These are phyloP conservation scores for Pseudoperonospora humuli DNA, from an alignment of 352 stramenopile species.

Conservation along the genomic window DNA sequence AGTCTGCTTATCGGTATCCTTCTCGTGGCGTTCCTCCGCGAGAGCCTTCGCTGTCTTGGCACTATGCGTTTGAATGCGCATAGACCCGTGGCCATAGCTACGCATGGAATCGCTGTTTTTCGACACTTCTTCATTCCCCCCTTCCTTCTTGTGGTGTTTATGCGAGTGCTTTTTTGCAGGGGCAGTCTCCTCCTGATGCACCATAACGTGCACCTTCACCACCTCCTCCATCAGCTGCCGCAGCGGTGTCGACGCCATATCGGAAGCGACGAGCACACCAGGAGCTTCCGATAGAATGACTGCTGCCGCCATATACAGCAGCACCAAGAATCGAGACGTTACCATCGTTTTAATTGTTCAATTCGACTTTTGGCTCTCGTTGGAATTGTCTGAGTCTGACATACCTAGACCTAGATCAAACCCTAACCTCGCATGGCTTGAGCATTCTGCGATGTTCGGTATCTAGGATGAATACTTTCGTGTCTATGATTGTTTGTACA, in stretches of 20 bases:
- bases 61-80: constrained; percentile 23
- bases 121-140: not conserved
- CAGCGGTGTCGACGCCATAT: constrained; percentile 4
- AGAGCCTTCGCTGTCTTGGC: constrained; percentile 13
- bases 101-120: constrained; percentile 22
- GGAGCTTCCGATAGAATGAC: constrained; percentile 15
- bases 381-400: constrained; percentile 13
- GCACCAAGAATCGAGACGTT: constrained; percentile 24
- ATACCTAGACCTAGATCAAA: not conserved
- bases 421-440: too few species aligned
- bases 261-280: constrained; percentile 11
- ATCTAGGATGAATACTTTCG: too few species aligned
- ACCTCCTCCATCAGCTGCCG: constrained; percentile 20
- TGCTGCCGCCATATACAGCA: constrained; percentile 31
- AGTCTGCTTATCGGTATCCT: constrained; percentile 6
- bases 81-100: constrained; percentile 29
- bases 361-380: constrained; percentile 11
- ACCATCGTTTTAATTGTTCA: constrained; percentile 20
- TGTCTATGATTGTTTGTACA: too few species aligned
- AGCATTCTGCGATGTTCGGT: too few species aligned
- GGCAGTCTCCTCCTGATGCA: constrained; percentile 8
- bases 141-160: constrained; percentile 18
- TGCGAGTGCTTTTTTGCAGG: constrained; percentile 7
- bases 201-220: constrained; percentile 22
- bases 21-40: constrained; percentile 11